phyloP scores from a whole-genome alignment of 2,329 filamentous ascomycete genomes.

The Diaporthe ilicicola region DNA sequence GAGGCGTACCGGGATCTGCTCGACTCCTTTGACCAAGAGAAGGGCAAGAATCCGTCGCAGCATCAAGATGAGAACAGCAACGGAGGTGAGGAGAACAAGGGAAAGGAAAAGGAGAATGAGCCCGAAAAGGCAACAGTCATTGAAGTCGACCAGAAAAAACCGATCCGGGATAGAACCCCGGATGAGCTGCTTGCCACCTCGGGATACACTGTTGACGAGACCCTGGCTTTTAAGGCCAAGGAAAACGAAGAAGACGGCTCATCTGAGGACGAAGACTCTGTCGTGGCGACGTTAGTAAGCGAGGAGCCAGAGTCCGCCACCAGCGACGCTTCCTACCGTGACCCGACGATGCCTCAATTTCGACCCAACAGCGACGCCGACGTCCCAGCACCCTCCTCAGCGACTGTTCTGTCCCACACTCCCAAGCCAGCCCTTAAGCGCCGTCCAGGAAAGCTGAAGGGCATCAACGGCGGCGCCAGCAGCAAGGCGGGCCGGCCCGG shows the following conservation, averaged over 20 bases:
- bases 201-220: conserved; percentile 53
- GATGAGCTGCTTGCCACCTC: conserved; percentile 52
- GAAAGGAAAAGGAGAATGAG: conserved; percentile 31
- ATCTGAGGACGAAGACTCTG: conserved; percentile 33
- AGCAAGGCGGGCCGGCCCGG: conserved; percentile 39
- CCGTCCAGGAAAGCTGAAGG: conserved; percentile 4
- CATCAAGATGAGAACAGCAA: conserved; percentile 22
- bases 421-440: conserved; percentile 12
- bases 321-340: conserved; percentile 48
- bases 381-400: conserved; percentile 29
- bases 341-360: conserved; percentile 75
- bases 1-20: conserved; percentile 62
- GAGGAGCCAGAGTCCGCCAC: conserved; percentile 31
- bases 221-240: conserved; percentile 19
- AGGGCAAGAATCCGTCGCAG: not conserved
- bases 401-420: not conserved
- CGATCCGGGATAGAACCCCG: conserved; percentile 43
- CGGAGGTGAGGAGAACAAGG: not conserved
- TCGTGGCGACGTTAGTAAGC: conserved; percentile 1
- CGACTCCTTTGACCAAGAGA: conserved; percentile 48
- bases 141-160: conserved; percentile 35
- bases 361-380: conserved; percentile 60
- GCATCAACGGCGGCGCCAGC: conserved; percentile 30
- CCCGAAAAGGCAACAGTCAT: conserved; percentile 35
- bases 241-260: conserved; percentile 26